Conservation (phyloP, 2,329 filamentous ascomycete genomes). For the Apiospora phragmitis region DNA sequence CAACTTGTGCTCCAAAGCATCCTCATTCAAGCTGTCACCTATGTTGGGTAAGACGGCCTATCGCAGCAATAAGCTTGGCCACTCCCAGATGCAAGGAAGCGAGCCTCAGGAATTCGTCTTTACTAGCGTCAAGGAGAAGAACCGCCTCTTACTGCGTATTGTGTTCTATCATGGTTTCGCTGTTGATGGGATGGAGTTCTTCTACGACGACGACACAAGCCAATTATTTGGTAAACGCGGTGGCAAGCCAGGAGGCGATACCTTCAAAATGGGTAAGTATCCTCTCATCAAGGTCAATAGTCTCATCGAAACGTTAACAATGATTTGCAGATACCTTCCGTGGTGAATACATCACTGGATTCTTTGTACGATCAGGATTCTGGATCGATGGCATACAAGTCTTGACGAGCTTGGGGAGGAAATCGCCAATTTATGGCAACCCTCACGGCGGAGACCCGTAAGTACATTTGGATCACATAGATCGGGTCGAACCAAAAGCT, state of each 20-base stretch:
- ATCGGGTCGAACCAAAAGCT: constrained; percentile 6
- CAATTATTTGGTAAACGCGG: constrained; percentile 86
- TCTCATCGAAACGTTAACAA: constrained; percentile 17
- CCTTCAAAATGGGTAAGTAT: constrained; percentile 73
- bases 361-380: constrained; percentile 74
- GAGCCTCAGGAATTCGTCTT: constrained; percentile 73
- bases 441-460: constrained; percentile 78
- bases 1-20: constrained; percentile 68
- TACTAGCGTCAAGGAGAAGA: constrained; percentile 65
- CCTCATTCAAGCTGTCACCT: constrained; percentile 71
- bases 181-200: constrained; percentile 86
- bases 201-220: constrained; percentile 82
- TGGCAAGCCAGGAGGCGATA: constrained; percentile 67
- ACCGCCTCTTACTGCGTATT: constrained; percentile 73
- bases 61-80: constrained; percentile 72
- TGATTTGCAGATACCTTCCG: constrained; percentile 67
- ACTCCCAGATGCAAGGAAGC: constrained; percentile 69
- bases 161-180: constrained; percentile 75
- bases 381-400: constrained; percentile 91
- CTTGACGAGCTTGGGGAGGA: constrained; percentile 83
- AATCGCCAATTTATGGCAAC: constrained; percentile 84
- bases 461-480: constrained; percentile 39
- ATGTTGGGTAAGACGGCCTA: constrained; percentile 69
- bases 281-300: neutral
- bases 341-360: constrained; percentile 86